Evolutionary conservation across 2,329 filamentous ascomycete species (phyloP).

Genomic region (Albifimbria verrucaria): DNA sequence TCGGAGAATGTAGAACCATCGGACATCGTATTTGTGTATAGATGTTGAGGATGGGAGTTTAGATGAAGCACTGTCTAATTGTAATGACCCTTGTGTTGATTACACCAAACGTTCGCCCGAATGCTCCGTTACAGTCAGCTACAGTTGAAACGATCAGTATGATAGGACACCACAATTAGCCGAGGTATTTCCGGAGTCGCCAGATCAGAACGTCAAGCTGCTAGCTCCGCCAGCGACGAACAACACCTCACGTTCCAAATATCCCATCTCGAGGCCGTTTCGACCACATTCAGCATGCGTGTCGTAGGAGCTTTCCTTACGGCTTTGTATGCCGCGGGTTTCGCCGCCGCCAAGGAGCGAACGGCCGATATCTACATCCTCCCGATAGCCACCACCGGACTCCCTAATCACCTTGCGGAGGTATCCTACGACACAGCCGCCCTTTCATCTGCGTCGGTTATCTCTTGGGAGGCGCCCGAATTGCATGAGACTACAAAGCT

Average conservation of each 20-base stretch:
- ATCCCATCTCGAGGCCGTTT: background rate
- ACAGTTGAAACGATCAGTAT: no score
- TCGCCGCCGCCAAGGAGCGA: constrained; percentile 37
- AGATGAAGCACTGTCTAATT: no score
- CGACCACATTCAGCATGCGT: constrained; percentile 33
- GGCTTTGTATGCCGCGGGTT: constrained; percentile 38
- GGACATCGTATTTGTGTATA: no score
- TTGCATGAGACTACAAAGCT: constrained; percentile 42
- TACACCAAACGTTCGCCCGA: no score
- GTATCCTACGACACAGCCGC: constrained; percentile 51
- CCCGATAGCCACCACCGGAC: constrained; percentile 35
- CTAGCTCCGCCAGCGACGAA: no score
- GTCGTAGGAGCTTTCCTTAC: constrained; percentile 34
- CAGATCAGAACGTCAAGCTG: no score
- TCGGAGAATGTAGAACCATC: background rate
- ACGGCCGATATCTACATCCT: constrained; percentile 54
- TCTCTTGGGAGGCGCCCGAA: constrained; percentile 56
- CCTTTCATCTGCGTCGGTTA: constrained; percentile 41
- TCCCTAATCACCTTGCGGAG: constrained; percentile 49
- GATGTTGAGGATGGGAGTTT: no score
- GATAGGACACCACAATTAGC: no score
- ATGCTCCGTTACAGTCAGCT: no score
- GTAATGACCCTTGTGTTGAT: no score
- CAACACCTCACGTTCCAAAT: background rate
- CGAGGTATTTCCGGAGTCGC: no score